phyloP scores from a whole-genome alignment of 2,329 filamentous ascomycete genomes.

The Tolypocladium paradoxum region DNA sequence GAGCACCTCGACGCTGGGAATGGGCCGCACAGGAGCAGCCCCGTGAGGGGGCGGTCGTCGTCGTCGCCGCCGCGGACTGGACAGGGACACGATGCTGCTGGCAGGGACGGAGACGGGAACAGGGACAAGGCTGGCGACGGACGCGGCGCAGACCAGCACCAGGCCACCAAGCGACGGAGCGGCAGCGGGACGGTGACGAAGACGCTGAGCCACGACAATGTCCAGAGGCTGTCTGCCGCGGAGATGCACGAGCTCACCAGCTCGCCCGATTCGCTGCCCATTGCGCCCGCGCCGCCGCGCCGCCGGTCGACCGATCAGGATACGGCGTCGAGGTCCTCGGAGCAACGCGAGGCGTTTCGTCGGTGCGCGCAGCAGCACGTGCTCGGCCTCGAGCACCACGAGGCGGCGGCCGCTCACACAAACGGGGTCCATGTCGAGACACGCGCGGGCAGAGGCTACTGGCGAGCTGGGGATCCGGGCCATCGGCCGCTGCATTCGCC shows the following conservation, averaged over 20 bases:
- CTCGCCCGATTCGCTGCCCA: conserved; percentile 46
- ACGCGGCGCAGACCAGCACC: neutral
- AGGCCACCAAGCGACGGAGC: conserved; percentile 11
- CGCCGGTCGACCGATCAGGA: conserved; percentile 29
- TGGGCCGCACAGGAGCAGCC: neutral
- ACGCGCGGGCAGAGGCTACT: conserved; percentile 1
- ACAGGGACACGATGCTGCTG: neutral
- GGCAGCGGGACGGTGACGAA: conserved; percentile 20
- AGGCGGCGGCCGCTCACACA: neutral
- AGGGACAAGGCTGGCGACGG: neutral
- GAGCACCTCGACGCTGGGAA: neutral
- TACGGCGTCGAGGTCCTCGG: conserved; percentile 13
- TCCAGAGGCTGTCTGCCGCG: conserved; percentile 44
- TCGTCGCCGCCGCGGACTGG: neutral
- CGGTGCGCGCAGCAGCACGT: conserved; percentile 16
- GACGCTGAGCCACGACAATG: conserved; percentile 26
- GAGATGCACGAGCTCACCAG: conserved; percentile 49
- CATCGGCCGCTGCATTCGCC: conserved; percentile 23
- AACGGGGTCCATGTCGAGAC: conserved; percentile 16
- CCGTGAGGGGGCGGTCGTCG: conserved; percentile 1
- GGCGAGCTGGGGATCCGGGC: conserved; percentile 11
- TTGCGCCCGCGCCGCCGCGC: conserved; percentile 30
- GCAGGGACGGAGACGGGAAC: neutral
- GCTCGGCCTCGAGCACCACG: conserved; percentile 9
- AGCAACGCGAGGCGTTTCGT: conserved; percentile 19